Base-by-base conservation (phyloP, 257 asterid species). In the Solanum appendiculatum region DNA sequence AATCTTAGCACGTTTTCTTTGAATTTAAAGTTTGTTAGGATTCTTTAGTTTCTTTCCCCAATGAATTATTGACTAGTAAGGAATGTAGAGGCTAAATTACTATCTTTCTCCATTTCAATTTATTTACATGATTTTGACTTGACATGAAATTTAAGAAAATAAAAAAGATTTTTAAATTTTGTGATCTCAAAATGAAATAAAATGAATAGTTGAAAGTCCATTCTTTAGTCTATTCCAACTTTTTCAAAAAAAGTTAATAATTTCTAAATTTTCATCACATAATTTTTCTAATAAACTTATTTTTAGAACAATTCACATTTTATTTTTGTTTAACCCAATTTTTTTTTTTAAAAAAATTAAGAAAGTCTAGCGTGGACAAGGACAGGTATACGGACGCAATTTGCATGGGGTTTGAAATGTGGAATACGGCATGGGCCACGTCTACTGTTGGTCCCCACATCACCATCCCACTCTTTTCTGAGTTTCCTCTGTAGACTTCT, bases 321-420 rank as follows among this genome's bases (percentile, higher is more conserved):
- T 46, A 27, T 46, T 80, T 73, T 80, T 27, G 64, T 21, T 42
- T 80, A 16, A 77, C 83, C 75, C 74, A 73, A 36, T 18, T 18
- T 18, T 46, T 12, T 46, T 14, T 44, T 44, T 12, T 0, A 3
- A 37, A 14, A 39, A 31, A 58, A 21, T 3, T 3, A 40, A 42
- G 7, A 25, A 51, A 7, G 39, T 7, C 40, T 9, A 77, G n/a
- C 60, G 14, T 0, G 27, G 84, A 77, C 63, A 77, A 77, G 33
- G 58, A 77, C 83, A 42, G 31, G 14, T 7, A 42, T 77, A 77
- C 63, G 37, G 66, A 80, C 27, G 66, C 85, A 46, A 80, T 46
- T 80, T 80, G 85, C 68, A 80, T 80, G 85, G n/a, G 51, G 68
- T 84, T 69, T 6, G 86, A 88, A 86, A 80, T 46, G 69, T 73